phyloP scores from a whole-genome alignment of 2,329 filamentous ascomycete species.

The Aspergillus sp. region DNA sequence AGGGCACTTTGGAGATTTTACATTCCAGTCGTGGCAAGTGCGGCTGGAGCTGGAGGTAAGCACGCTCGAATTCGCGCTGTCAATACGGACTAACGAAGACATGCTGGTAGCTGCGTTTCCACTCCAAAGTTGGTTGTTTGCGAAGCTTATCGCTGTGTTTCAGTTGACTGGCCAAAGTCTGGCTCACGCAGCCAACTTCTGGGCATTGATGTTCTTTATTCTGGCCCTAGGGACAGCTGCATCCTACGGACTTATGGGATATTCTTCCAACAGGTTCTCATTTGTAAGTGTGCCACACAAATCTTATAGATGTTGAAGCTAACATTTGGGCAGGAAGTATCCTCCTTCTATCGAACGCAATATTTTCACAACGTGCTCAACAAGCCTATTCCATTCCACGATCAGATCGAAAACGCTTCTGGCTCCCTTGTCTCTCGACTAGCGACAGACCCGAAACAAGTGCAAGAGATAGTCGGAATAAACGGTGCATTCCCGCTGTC shows the following conservation, averaged over 20 bases:
- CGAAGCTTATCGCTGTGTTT: constrained; percentile 53
- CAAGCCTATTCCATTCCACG: constrained; percentile 16
- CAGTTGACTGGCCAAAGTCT: constrained; percentile 43
- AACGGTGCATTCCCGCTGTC: constrained; percentile 57
- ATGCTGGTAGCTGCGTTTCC: constrained; percentile 29
- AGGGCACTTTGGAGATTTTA: constrained; percentile 33
- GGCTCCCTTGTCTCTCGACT: constrained; percentile 16
- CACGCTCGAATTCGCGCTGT: not conserved
- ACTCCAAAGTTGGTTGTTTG: constrained; percentile 49
- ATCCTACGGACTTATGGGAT: constrained; percentile 52
- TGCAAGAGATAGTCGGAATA: constrained; percentile 54
- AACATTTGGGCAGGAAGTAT: constrained; percentile 7
- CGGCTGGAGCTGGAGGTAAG: constrained; percentile 36
- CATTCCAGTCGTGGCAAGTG: constrained; percentile 25
- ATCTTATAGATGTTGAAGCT: constrained; percentile 36
- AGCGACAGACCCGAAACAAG: constrained; percentile 50
- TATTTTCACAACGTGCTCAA: constrained; percentile 14
- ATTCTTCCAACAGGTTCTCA: constrained; percentile 48
- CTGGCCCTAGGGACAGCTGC: constrained; percentile 51
- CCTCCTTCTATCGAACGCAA: constrained; percentile 11
- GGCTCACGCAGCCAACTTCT: constrained; percentile 51
- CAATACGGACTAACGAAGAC: not conserved
- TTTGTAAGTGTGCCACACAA: constrained; percentile 36
- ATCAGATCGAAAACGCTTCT: constrained; percentile 15
- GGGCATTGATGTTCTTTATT: constrained; percentile 59